Evolutionary conservation across 257 asterid genomes (phyloP), one percentile per base, ranked within the genome.

Genomic region (Eucommia ulmoides): DNA sequence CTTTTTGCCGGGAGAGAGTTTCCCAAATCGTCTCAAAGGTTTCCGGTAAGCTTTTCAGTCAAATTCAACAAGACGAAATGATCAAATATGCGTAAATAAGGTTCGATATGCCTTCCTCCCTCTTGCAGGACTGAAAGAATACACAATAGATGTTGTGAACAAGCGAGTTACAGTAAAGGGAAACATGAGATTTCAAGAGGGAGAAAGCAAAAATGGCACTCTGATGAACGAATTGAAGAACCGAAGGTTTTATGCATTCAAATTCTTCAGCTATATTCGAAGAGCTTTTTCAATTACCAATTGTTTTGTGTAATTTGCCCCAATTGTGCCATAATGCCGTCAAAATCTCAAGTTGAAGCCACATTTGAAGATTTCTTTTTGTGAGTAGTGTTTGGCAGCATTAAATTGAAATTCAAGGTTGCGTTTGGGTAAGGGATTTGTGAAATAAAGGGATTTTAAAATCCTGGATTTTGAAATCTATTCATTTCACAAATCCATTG

Each of bases 61-160:
- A 0, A 29, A 29, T 29, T 29, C 38, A 8, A 14, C 12, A 29
- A 29, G 7, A n/a, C n/a, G n/a, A n/a, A n/a, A n/a, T n/a, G n/a
- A n/a, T n/a, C n/a, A n/a, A n/a, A n/a, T n/a, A n/a, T n/a, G n/a
- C n/a, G n/a, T n/a, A n/a, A n/a, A n/a, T n/a, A n/a, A n/a, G n/a
- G n/a, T n/a, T n/a, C n/a, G n/a, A n/a, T n/a, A n/a, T 29, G 10
- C 12, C 38, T 14, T 1, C 38, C 38, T 10, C 15, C 25, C 38
- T 14, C 48, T 62, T 21, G 20, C 59, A 67, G 68, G 61, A 21
- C 22, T 67, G 64, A 52, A 44, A 12, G 73, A 67, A 22, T 66
- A 35, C 49, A 66, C 68, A 14, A 41, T 61, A 18, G 65, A 61
- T 47, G 53, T 52, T 0, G 16, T 49, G 25, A 66, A 44, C 35